Percentiles rank a stretch among this genome's conserved stretches.
These are phyloP conservation scores for Apophysomyces elegans DNA, from an alignment of 371 early-diverging fungal genomes.

Conservation along the genomic window DNA sequence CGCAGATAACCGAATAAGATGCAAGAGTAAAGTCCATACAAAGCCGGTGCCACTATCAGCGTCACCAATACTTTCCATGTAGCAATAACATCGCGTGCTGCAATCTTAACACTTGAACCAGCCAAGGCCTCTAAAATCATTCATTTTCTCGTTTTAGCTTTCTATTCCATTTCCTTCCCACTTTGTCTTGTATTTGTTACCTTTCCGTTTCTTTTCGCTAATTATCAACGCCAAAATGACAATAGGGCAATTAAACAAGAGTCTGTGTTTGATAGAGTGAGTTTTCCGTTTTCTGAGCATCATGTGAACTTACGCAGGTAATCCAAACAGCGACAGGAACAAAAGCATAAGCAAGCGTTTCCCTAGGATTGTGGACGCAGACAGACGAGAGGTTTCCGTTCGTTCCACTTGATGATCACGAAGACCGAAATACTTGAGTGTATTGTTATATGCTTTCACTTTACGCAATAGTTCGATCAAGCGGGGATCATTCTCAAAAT, in stretches of 20 bases:
- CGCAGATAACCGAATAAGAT: slow-evolving; percentile 31
- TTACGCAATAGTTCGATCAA: slow-evolving; percentile 59
- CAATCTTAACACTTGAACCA: slow-evolving; percentile 82
- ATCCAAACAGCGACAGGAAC: slow-evolving; percentile 63
- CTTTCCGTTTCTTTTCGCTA: slow-evolving; percentile 65
- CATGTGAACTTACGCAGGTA: slow-evolving; percentile 60
- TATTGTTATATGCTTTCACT: slow-evolving; percentile 78
- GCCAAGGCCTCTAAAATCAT: slow-evolving; percentile 70
- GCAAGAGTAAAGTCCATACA: slow-evolving; percentile 64
- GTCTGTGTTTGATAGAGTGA: slow-evolving; percentile 28
- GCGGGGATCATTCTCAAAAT: slow-evolving; percentile 62
- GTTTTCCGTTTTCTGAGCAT: slow-evolving; percentile 20
- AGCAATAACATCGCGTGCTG: slow-evolving; percentile 84
- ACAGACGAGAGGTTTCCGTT: slow-evolving; percentile 55
- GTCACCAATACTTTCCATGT: slow-evolving; percentile 87
- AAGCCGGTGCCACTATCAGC: slow-evolving; percentile 60
- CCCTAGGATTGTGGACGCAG: slow-evolving; percentile 61
- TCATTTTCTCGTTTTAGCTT: too few species aligned
- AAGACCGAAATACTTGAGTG: slow-evolving; percentile 79
- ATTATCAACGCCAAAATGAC: slow-evolving; percentile 56
- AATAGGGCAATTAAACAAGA: slow-evolving; percentile 68
- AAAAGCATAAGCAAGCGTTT: slow-evolving; percentile 60
- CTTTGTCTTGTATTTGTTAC: slow-evolving; percentile 19
- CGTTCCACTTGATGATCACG: slow-evolving; percentile 86
- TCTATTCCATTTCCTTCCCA: neutral